Conservation (phyloP, 2,329 filamentous ascomycete species). For the Aspergillus fructus region DNA sequence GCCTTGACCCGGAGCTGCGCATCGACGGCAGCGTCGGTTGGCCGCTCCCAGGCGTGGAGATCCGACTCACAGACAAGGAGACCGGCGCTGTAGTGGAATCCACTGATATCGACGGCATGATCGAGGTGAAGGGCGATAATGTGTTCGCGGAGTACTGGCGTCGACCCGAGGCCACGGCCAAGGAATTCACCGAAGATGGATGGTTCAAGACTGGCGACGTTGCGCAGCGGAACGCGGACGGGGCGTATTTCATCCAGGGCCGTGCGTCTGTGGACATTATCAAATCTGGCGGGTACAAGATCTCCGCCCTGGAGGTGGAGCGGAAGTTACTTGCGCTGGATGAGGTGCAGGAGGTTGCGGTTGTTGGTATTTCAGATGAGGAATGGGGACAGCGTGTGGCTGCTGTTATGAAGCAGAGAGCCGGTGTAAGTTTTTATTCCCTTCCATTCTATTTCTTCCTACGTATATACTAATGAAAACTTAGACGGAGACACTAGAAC, state of each 20-base stretch:
- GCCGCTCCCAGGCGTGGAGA: conserved; percentile 48
- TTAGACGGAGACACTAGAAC: conserved; percentile 29
- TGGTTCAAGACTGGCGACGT: conserved; percentile 53
- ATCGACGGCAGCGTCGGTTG: conserved; percentile 52
- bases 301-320: conserved; percentile 57
- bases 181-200: conserved; percentile 48
- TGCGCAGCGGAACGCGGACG: conserved; percentile 32
- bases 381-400: conserved; percentile 57
- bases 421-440: conserved; percentile 28
- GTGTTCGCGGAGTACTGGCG: conserved; percentile 46
- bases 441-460: background rate
- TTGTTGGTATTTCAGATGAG: conserved; percentile 54
- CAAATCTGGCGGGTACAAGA: conserved; percentile 57
- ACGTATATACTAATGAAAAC: conserved; percentile 9
- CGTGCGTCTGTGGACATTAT: conserved; percentile 56
- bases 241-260: conserved; percentile 55
- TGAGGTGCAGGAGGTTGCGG: conserved; percentile 54
- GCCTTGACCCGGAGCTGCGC: conserved; percentile 38
- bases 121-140: conserved; percentile 44
- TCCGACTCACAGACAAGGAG: conserved; percentile 46
- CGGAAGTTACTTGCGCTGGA: conserved; percentile 52
- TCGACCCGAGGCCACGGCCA: conserved; percentile 46
- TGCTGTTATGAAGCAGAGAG: conserved; percentile 48
- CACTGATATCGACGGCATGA: conserved; percentile 42
- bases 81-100: conserved; percentile 28